Base-by-base conservation (phyloP, 1,284 basidiomycete species). In the Trichosporon inkin region DNA sequence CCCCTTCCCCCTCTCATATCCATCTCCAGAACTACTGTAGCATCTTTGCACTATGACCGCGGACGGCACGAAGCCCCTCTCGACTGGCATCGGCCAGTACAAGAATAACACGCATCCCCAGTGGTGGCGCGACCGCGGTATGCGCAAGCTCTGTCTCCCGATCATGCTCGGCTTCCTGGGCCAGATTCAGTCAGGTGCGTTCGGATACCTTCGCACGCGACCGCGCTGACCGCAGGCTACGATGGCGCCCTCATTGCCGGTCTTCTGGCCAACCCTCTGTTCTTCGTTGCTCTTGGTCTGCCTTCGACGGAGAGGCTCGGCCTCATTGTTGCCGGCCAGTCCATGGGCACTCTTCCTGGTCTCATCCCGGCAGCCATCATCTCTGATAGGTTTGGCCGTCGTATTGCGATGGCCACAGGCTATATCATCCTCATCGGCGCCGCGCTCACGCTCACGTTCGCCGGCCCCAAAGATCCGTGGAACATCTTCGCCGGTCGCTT, bases 91-190 rank as follows among this genome's bases (percentile, higher is more conserved):
- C 34, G n/a, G n/a, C 37, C 36, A 37, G 36, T 53, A 60, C 1
- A 41, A 22, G 38, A 65, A 66, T 59, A 66, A 66, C 39, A 40
- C 64, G n/a, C 52, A 54, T 7, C 17, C 44, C 3, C 52, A 24
- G 55, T 66, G 65, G 65, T 67, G 39, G 53, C 35, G 37, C 1
- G 65, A 67, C 57, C 44, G 39, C 1, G 65, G 65, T 8, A 34
- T 67, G 39, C 62, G 65, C 34, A 17, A 44, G 13, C 54, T 62
- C 22, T 19, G 49, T 1, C 22, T 66, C 20, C 54, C 39, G 39
- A 58, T 64, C 20, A 4, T 39, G 1, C 53, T 66, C 17, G 61
- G 61, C 14, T 62, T 62, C 28, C 28, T 52, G 6, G 44, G 56
- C 32, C 53, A 20, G 8, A 36, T 62, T 37, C 56, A 36, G 32